Percentiles rank a stretch among this genome's conserved stretches.
These are phyloP conservation scores for Thelonectria olida DNA, from an alignment of 2,329 filamentous ascomycete genomes.

Conservation along the genomic window DNA sequence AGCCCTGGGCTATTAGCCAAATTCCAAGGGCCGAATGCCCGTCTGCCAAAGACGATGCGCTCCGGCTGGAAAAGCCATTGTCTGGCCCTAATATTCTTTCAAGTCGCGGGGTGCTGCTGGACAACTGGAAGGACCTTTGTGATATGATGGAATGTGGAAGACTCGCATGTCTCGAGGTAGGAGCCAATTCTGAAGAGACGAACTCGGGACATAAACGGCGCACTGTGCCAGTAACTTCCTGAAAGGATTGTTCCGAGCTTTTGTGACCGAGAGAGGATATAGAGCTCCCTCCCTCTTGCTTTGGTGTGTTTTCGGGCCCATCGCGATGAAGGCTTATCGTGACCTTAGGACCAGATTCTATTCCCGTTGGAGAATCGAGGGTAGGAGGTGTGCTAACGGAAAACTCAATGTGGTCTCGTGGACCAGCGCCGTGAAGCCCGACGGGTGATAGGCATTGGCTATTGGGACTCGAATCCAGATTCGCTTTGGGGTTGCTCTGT, in stretches of 20 bases:
- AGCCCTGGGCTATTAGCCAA: slow-evolving; percentile 49
- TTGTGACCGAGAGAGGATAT: not conserved
- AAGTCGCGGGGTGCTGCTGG: slow-evolving; percentile 28
- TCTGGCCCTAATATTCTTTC: slow-evolving; percentile 33
- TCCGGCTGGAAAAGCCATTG: slow-evolving; percentile 42
- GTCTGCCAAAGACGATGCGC: slow-evolving; percentile 43
- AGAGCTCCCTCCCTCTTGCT: not conserved
- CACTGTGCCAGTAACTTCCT: slow-evolving; percentile 10
- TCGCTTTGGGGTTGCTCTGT: slow-evolving; percentile 47
- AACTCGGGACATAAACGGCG: slow-evolving; percentile 9
- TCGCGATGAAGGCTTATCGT: not conserved
- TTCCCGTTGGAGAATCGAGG: not conserved
- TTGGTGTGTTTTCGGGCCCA: not conserved
- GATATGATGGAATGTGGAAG: slow-evolving; percentile 14
- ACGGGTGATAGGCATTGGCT: slow-evolving; percentile 37
- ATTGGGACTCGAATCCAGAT: slow-evolving; percentile 39
- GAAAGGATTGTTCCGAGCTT: not conserved
- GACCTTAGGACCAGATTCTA: slow-evolving; percentile 7
- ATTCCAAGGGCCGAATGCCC: slow-evolving; percentile 47
- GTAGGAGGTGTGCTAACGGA: slow-evolving; percentile 29
- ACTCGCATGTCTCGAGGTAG: slow-evolving; percentile 11
- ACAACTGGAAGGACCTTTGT: slow-evolving; percentile 30
- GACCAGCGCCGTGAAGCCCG: slow-evolving; percentile 49
- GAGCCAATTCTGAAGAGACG: not conserved
- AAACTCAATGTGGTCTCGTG: slow-evolving; percentile 61